Evolutionary conservation across 2,329 filamentous ascomycete species (phyloP).

Genomic region (Pseudopyricularia cyperi): DNA sequence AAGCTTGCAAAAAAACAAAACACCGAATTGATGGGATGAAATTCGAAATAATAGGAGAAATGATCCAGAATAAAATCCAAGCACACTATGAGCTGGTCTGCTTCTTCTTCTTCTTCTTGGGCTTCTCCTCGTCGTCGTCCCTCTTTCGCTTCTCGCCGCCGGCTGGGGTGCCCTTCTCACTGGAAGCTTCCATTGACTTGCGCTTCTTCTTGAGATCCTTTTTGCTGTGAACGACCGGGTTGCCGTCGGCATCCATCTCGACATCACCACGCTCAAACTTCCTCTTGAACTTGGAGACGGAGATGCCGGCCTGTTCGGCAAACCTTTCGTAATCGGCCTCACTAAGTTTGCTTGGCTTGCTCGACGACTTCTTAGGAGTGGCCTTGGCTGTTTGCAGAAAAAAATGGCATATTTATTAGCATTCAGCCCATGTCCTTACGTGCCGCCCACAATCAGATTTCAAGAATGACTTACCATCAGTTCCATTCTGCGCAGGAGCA

Average conservation of each 20-base stretch:
- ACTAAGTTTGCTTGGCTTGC: conserved; percentile 26
- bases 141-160: conserved; percentile 51
- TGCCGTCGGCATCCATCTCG: conserved; percentile 50
- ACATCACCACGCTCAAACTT: conserved; percentile 69
- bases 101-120: conserved; percentile 37
- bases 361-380: conserved; percentile 11
- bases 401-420: neutral
- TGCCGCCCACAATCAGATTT: neutral
- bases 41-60: neutral
- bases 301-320: conserved; percentile 55
- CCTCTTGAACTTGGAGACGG: conserved; percentile 63
- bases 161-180: conserved; percentile 20
- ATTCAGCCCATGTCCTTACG: neutral
- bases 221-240: conserved; percentile 48
- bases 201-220: conserved; percentile 23
- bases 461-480: conserved; percentile 4
- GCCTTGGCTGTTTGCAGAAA: conserved; percentile 10
- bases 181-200: conserved; percentile 11
- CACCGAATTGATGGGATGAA: neutral
- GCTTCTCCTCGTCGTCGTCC: conserved; percentile 50
- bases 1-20: neutral
- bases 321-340: conserved; percentile 45
- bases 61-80: neutral
- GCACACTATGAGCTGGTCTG: conserved; percentile 4
- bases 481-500: conserved; percentile 3